Evolutionary conservation across 805 yeast species (phyloP).

Genomic region (Lipomyces mesembrius): DNA sequence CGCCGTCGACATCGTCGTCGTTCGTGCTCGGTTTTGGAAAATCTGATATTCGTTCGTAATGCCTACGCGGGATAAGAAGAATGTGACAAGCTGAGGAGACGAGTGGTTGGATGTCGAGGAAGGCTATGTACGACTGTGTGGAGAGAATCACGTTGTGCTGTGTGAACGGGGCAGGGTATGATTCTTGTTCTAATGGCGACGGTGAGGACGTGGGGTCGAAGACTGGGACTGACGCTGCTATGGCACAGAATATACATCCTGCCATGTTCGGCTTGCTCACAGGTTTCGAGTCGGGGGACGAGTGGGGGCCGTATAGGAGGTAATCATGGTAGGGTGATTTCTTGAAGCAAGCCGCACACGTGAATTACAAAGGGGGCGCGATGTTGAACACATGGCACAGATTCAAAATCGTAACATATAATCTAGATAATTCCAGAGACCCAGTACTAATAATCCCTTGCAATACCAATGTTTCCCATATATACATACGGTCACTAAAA

Average conservation of each 20-base stretch:
- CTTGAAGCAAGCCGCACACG: too few relatives aligned
- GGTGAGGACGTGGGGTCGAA: neutral
- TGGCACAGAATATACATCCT: neutral
- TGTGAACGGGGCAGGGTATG: neutral
- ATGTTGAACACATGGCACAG: too few relatives aligned
- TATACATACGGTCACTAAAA: constrained; percentile 1
- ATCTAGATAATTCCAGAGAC: neutral
- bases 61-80: constrained; percentile 46
- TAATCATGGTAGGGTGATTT: too few relatives aligned
- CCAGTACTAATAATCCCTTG: neutral
- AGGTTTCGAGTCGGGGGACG: neutral
- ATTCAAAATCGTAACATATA: neutral
- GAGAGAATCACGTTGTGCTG: constrained; percentile 17
- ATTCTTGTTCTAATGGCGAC: neutral
- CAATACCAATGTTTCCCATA: neutral
- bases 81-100: constrained; percentile 46
- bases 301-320: neutral
- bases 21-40: constrained; percentile 38
- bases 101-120: constrained; percentile 48
- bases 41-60: constrained; percentile 42
- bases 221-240: neutral
- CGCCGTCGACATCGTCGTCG: constrained; percentile 10
- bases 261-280: neutral
- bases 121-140: constrained; percentile 39
- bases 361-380: too few relatives aligned